Conservation (phyloP, 1,284 basidiomycete species). For the Leccinum subrobustum region DNA sequence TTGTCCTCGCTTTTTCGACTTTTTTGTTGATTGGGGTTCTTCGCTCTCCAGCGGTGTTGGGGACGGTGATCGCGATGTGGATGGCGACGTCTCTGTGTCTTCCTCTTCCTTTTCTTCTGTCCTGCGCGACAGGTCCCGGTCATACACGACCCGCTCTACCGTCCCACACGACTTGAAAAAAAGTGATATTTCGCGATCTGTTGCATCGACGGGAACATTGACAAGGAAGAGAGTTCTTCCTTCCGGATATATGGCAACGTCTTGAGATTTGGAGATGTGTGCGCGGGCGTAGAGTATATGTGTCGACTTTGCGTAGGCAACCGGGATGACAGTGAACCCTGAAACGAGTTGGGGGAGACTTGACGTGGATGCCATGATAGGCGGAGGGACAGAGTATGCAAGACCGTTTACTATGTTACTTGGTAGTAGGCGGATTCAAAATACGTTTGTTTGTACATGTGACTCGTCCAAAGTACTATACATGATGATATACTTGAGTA, state of each 20-base stretch:
- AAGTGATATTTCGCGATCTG: constrained; percentile 69
- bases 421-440: not conserved
- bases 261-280: constrained; percentile 49
- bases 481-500: no score
- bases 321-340: constrained; percentile 60
- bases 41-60: constrained; percentile 11
- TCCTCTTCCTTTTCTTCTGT: constrained; percentile 18
- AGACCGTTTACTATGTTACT: no score
- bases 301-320: constrained; percentile 52
- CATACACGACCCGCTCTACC: constrained; percentile 70
- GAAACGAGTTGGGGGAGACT: constrained; percentile 25
- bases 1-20: constrained; percentile 46
- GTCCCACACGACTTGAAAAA: constrained; percentile 77
- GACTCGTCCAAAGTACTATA: no score
- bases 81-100: not conserved
- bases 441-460: not conserved
- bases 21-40: constrained; percentile 34
- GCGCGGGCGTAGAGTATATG: constrained; percentile 64
- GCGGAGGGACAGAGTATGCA: not conserved
- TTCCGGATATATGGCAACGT: constrained; percentile 45
- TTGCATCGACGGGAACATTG: constrained; percentile 84
- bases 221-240: constrained; percentile 83
- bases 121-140: constrained; percentile 31
- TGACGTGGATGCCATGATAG: constrained; percentile 9
- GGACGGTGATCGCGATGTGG: not conserved